Conservation (phyloP, 1,284 basidiomycete species). For the Pulchroboletus neoregius region DNA sequence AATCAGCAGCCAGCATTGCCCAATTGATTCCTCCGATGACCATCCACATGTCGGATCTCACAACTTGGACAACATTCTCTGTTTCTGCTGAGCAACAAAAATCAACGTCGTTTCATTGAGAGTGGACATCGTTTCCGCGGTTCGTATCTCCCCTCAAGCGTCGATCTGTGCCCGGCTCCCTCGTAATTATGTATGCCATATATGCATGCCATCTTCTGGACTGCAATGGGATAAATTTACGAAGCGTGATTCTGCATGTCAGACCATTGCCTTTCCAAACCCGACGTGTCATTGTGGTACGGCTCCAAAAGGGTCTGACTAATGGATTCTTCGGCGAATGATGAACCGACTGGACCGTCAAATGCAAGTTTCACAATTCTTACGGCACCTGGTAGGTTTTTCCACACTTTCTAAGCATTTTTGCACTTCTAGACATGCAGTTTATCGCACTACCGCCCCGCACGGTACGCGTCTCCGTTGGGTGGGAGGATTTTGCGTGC, state of each 20-base stretch:
- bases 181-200: constrained; percentile 2
- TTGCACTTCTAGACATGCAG: background rate
- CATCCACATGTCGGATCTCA: background rate
- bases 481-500: background rate
- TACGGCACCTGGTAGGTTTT: constrained; percentile 20
- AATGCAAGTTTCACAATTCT: constrained; percentile 9
- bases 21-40: background rate
- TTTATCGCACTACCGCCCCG: background rate
- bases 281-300: constrained; percentile 1
- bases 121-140: constrained; percentile 3
- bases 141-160: constrained; percentile 6
- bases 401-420: background rate
- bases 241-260: constrained; percentile 1
- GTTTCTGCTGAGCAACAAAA: background rate
- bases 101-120: background rate
- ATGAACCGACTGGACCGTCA: constrained; percentile 1
- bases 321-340: constrained; percentile 15
- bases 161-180: constrained; percentile 8
- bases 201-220: constrained; percentile 2
- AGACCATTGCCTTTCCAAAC: background rate
- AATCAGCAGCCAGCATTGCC: too few relatives aligned
- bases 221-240: background rate
- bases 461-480: background rate
- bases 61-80: background rate
- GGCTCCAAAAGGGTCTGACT: constrained; percentile 7